A percentile compares a stretch with the other conserved stretches of the same genome.
Evolutionary conservation across 148 eudicot genomes (phyloP).

Genomic region (Rhododendron mucronatum): DNA sequence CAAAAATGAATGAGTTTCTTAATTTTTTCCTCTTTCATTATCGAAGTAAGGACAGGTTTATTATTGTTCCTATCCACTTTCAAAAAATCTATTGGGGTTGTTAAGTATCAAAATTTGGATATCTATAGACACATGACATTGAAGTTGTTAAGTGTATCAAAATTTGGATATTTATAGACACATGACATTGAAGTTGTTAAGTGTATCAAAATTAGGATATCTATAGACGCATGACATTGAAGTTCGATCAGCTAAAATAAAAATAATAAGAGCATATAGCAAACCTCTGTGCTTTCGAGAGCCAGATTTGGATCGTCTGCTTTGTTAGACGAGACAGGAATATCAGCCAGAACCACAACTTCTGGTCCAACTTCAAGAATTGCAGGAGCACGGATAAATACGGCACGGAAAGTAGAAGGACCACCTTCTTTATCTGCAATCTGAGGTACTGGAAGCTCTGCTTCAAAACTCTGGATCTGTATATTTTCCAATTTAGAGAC

Average conservation of each 20-base stretch:
- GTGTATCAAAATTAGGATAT: background rate
- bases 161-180: background rate
- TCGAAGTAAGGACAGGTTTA: background rate
- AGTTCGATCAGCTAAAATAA: background rate
- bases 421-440: slow-evolving; percentile 84
- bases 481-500: background rate
- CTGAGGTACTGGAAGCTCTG: slow-evolving; percentile 67
- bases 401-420: slow-evolving; percentile 67
- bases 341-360: slow-evolving; percentile 80
- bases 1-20: background rate
- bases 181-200: background rate
- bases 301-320: slow-evolving; percentile 21
- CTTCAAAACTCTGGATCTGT: slow-evolving; percentile 94
- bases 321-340: slow-evolving; percentile 44
- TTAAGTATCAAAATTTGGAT: background rate
- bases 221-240: background rate
- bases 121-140: background rate
- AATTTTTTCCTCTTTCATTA: background rate
- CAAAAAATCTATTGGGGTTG: background rate
- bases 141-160: background rate
- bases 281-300: slow-evolving; percentile 54
- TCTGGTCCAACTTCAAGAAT: slow-evolving; percentile 86
- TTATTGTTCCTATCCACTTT: background rate
- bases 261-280: slow-evolving; percentile 12
- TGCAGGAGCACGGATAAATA: slow-evolving; percentile 95